phyloP scores from a whole-genome alignment of 2,329 filamentous ascomycete species.

The Aspergillus neoniger region DNA sequence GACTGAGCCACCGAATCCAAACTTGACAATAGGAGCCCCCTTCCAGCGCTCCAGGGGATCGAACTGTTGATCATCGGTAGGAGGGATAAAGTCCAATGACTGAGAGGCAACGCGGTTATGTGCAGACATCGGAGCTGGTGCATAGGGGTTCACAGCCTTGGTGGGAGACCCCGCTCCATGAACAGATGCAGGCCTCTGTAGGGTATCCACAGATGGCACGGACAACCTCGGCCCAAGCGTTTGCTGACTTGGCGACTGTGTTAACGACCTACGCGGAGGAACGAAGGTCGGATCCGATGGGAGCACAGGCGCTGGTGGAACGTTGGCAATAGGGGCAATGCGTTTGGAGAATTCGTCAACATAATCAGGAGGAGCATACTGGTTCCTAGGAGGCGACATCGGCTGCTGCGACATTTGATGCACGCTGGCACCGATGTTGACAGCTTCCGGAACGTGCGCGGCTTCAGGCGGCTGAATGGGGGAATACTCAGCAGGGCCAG shows the following conservation, averaged over 20 bases:
- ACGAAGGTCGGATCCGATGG: conserved; percentile 31
- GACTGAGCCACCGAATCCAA: conserved; percentile 82
- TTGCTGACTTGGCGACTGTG: conserved; percentile 61
- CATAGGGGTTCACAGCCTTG: conserved; percentile 39
- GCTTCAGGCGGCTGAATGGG: conserved; percentile 3
- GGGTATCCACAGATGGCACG: conserved; percentile 46
- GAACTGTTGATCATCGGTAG: conserved; percentile 57
- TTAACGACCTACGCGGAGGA: conserved; percentile 55
- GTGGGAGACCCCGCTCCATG: conserved; percentile 49
- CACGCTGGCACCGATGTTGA: conserved; percentile 7
- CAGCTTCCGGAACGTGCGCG: conserved; percentile 10
- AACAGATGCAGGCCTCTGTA: conserved; percentile 57
- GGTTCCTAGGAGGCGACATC: conserved; percentile 30
- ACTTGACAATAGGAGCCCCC: conserved; percentile 81
- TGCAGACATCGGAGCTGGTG: conserved; percentile 33
- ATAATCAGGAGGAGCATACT: conserved; percentile 37
- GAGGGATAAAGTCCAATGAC: conserved; percentile 58
- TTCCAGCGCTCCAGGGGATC: conserved; percentile 90
- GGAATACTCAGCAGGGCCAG: conserved; percentile 10
- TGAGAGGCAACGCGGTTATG: conserved; percentile 49
- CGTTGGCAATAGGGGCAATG: conserved; percentile 24
- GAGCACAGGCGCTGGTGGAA: conserved; percentile 22
- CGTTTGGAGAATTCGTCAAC: conserved; percentile 36
- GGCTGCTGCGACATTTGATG: conserved; percentile 21
- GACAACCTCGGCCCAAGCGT: conserved; percentile 51